Evolutionary conservation across 2,329 filamentous ascomycete species (phyloP), one percentile per base, ranked within the genome.

Genomic region (Bretziella fagacearum): DNA sequence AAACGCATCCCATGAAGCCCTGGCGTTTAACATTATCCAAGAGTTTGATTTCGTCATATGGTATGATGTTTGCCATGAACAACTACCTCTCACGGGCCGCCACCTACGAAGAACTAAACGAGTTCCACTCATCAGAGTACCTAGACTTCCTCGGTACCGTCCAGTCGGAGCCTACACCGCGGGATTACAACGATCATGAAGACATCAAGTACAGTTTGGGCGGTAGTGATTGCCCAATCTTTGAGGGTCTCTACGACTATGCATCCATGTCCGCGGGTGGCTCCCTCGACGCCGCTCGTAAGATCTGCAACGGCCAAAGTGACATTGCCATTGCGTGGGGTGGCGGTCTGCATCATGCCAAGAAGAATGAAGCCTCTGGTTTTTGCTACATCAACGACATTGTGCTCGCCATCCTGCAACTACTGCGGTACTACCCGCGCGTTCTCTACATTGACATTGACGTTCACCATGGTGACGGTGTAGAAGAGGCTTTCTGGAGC

Each of bases 311-410:
- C 56, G 72, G 79, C 41, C 83, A 94, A 63, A 85, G 86, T 25
- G 84, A 96, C 58, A 95, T 98, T 58, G 91, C 91, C 47, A 86
- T 98, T 58, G 93, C 93, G 56, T 98, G 91, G 91, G 91, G 86
- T 15, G 91, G 91, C 29, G 91, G 91, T 8, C 73, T 98, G 25
- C 91, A 98, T 62, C 91, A 98, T 58, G 91, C 91, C 39, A 95
- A 96, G 63, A 91, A 89, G 59, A 77, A 81, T 46, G 86, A 94
- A 63, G 89, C 91, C 0, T 89, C 82, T 11, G 91, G 91, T 0
- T 98, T 98, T 63, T 98, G 91, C 66, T 98, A 98, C 65, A 86
- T 96, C 65, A 98, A 98, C 62, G 91, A 98, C 62, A 96, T 96
- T 56, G 91, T 96, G 49, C 73, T 98, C 40, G 85, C 83, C 29